phyloP scores from a whole-genome alignment of 176 grass and related monocot species.

The Oryza punctata region DNA sequence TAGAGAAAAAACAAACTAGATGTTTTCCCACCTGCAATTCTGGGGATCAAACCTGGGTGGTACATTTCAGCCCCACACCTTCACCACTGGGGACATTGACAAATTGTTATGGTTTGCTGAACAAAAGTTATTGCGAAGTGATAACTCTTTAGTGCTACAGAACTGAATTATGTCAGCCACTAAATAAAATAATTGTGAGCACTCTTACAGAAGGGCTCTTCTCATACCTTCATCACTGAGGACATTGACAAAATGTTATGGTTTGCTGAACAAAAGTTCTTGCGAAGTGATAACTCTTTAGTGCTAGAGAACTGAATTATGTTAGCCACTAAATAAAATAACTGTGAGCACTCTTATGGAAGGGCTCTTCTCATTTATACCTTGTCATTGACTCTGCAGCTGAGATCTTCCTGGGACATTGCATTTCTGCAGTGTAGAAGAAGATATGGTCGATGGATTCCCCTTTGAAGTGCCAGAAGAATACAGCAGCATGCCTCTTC shows the following conservation, averaged over 20 bases:
- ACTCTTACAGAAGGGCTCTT: conserved; percentile 55
- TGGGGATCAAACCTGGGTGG: neutral
- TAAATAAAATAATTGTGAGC: conserved; percentile 50
- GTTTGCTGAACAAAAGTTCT: neutral
- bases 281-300: conserved; percentile 14
- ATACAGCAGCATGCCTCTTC: conserved; percentile 85
- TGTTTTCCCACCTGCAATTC: neutral
- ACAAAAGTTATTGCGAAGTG: neutral
- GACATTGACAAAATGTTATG: conserved; percentile 7
- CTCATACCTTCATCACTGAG: conserved; percentile 45
- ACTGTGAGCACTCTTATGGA: conserved; percentile 47
- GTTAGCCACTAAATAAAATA: conserved; percentile 49
- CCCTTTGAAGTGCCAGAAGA: conserved; percentile 91
- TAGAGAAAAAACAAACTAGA: neutral
- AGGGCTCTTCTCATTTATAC: conserved; percentile 90
- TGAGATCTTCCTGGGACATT: conserved; percentile 97
- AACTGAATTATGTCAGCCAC: conserved; percentile 32
- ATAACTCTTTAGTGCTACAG: conserved; percentile 19
- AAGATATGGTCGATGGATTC: conserved; percentile 99
- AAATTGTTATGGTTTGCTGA: conserved; percentile 1
- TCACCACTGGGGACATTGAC: neutral
- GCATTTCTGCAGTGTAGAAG: conserved; percentile 99
- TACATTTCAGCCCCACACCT: neutral
- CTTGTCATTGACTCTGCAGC: conserved; percentile 96
- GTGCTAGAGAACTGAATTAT: conserved; percentile 29